Base-by-base conservation (phyloP, 495 filamentous ascomycete species). In the Penicillium verhagenii region DNA sequence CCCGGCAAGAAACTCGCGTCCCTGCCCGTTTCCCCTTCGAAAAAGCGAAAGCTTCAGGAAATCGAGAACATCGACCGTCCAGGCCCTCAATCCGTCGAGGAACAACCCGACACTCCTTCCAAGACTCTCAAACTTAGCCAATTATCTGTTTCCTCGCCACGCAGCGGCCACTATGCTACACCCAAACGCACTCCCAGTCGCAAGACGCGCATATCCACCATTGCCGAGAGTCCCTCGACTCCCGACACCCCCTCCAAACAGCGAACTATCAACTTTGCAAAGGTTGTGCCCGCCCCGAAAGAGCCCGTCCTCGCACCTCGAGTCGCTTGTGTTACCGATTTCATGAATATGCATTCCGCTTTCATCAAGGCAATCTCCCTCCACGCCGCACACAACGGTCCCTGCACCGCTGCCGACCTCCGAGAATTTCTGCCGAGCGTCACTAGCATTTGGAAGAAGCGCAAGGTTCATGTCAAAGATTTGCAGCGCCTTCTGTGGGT, bases 41-140 rank as follows among this genome's bases (percentile, higher is more conserved):
- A 78, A 60, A 78, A 78, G 52, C 63, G 75, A 45, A 78, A 77
- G 58, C 52, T 78, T 37, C 66, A 72, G 48, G 73, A 78, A 55
- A 54, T 76, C 38, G 68, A 72, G 53, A 75, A 74, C 28, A 59
- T 71, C 28, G 63, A 67, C 42, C 53, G 55, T 42, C 45, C 39
- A 16, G 58, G 29, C 48, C 52, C 21, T 18, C 57, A 42, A 37
- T 43, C 60, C 31, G 48, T 46, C 26, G 54, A 51, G 18, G 57
- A 65, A 43, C 58, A 68, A 59, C 57, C 57, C 40, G 50, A 58
- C 2, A 74, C 71, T 6, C 73, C 73, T 18, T 77, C 75, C 28
- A 76, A 76, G 52, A 70, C 75, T 13, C 54, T 78, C 10, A 70
- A 70, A 35, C 59, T 78, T 24, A 71, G 62, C 52, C 59, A 70